Conservation (phyloP, 257 asterid genomes). For the Lycium ferocissimum region DNA sequence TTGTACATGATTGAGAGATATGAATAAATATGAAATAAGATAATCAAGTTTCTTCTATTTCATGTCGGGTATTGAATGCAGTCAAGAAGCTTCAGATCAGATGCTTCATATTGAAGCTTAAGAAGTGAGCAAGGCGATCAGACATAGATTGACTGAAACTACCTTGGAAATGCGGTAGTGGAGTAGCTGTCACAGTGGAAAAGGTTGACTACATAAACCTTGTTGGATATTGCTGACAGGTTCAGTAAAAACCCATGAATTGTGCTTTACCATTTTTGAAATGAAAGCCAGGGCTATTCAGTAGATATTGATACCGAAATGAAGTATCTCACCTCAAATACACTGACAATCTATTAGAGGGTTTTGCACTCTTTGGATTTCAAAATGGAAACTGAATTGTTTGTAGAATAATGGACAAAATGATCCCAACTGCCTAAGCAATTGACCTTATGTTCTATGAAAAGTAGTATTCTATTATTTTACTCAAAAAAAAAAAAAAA, state of each 20-base stretch:
- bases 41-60: neutral
- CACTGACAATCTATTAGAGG: neutral
- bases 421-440: neutral
- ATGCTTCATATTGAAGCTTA: neutral
- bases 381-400: neutral
- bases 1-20: neutral
- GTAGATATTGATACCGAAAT: neutral
- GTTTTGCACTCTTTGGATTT: neutral
- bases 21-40: neutral
- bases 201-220: neutral
- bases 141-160: neutral
- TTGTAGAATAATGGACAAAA: neutral
- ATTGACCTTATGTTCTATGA: neutral
- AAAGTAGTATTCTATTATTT: neutral
- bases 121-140: neutral
- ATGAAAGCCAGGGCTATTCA: slow-evolving; percentile 3
- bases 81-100: neutral
- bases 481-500: too few relatives aligned
- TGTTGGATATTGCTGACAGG: neutral
- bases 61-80: neutral
- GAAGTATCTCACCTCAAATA: neutral
- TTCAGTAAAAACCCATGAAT: neutral
- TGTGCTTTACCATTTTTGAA: slow-evolving; percentile 11
- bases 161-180: neutral
- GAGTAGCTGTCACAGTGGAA: neutral